phyloP scores from a whole-genome alignment of 2,329 filamentous ascomycete species.

The Claviceps digitariae region DNA sequence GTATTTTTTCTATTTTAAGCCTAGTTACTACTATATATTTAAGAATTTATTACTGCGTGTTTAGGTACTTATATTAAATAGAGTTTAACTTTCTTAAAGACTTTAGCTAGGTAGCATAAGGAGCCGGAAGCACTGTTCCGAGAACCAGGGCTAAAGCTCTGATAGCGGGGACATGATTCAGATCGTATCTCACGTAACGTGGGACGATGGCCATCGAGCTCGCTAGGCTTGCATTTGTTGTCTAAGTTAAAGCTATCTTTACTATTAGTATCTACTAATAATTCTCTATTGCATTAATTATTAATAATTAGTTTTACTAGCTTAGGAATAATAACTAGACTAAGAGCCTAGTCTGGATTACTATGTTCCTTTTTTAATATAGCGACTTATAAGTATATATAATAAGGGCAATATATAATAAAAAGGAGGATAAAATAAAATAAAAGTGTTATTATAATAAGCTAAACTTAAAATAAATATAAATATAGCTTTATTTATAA shows the following conservation, averaged over 20 bases:
- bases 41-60: no score
- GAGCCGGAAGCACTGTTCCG: not conserved
- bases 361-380: not conserved
- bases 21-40: no score
- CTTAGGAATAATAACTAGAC: not conserved
- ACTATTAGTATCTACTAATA: not conserved
- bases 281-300: not conserved
- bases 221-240: conserved; percentile 1
- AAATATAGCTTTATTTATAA: no score
- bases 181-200: conserved; percentile 9
- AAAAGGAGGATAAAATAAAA: not conserved
- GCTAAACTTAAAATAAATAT: no score
- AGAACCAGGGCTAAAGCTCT: not conserved
- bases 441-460: not conserved
- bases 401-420: not conserved
- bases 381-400: not conserved
- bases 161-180: not conserved
- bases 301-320: not conserved
- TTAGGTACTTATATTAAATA: no score
- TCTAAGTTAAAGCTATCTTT: not conserved
- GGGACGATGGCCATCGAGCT: conserved; percentile 10
- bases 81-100: no score
- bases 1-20: no score
- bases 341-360: not conserved
- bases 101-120: not conserved